Percentiles rank a stretch among this genome's conserved stretches.
Conservation (phyloP, 2,329 filamentous ascomycete species). For the Xylaria hypoxylon region DNA sequence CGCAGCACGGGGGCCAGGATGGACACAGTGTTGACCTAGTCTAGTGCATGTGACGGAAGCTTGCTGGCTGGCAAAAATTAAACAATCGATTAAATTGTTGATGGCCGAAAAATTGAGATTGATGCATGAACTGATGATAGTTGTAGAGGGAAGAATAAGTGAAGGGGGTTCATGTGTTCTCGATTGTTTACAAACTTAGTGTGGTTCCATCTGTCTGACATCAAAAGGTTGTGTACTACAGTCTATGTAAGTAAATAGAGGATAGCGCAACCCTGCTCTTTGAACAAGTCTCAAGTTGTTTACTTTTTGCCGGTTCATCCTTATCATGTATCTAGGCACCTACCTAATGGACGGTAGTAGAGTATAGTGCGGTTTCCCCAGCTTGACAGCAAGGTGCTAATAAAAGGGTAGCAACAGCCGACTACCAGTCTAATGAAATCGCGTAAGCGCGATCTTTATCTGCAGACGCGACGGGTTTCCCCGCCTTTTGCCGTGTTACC, state of each 20-base stretch:
- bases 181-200: slow-evolving; percentile 28
- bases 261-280: neutral
- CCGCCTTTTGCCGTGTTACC: neutral
- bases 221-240: slow-evolving; percentile 20
- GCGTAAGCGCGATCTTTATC: slow-evolving; percentile 19
- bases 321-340: too few species aligned
- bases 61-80: slow-evolving; percentile 8
- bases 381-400: neutral
- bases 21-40: slow-evolving; percentile 9
- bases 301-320: slow-evolving; percentile 3
- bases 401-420: neutral
- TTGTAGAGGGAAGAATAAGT: slow-evolving; percentile 5
- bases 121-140: slow-evolving; percentile 37
- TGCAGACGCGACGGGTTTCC: slow-evolving; percentile 16
- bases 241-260: neutral
- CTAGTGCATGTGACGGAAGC: neutral
- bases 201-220: slow-evolving; percentile 9
- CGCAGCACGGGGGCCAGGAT: slow-evolving; percentile 37
- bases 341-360: neutral
- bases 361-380: slow-evolving; percentile 10
- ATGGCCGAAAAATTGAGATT: slow-evolving; percentile 34
- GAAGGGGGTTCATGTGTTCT: neutral
- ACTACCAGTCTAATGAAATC: slow-evolving; percentile 3
- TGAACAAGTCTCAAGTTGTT: neutral
- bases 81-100: slow-evolving; percentile 35